phyloP scores from a whole-genome alignment of 1,139 yeast species.

The Nakaseomyces sp. region DNA sequence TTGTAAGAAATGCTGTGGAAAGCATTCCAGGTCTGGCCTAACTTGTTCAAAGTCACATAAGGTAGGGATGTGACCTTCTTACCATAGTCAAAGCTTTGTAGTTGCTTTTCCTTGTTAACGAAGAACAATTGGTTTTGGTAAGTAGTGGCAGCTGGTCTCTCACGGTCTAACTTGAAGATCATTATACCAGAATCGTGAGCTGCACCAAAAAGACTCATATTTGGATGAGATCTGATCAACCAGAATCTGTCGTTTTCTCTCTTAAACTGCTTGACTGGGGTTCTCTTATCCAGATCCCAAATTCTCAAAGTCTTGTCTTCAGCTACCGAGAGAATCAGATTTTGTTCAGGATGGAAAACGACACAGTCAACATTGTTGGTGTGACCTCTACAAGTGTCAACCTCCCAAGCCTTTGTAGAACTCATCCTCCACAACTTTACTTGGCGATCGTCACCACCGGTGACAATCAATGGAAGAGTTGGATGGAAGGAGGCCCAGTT shows the following conservation, averaged over 20 bases:
- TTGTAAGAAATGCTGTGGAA: conserved; percentile 81
- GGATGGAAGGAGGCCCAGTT: conserved; percentile 99
- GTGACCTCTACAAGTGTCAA: conserved; percentile 97
- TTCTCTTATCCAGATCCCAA: conserved; percentile 93
- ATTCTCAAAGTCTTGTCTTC: conserved; percentile 97
- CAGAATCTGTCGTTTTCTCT: conserved; percentile 94
- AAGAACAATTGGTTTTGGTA: conserved; percentile 64
- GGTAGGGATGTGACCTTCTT: conserved; percentile 60
- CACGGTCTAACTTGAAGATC: conserved; percentile 96
- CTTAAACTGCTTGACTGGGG: conserved; percentile 89
- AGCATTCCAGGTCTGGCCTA: conserved; percentile 81
- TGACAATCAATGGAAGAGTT: conserved; percentile 85
- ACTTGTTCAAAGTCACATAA: conserved; percentile 70
- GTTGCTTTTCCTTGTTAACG: conserved; percentile 78
- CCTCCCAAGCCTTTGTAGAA: conserved; percentile 98
- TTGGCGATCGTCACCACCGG: conserved; percentile 94
- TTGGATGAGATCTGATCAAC: conserved; percentile 84
- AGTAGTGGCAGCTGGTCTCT: conserved; percentile 81
- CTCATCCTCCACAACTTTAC: conserved; percentile 97
- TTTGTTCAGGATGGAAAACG: conserved; percentile 89
- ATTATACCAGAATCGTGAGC: conserved; percentile 97
- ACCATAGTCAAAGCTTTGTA: conserved; percentile 67
- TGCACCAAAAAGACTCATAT: conserved; percentile 85
- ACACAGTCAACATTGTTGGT: conserved; percentile 87
- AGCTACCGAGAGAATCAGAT: conserved; percentile 82